Base-by-base conservation (phyloP, 2,329 filamentous ascomycete species). In the Fusarium sp. region DNA sequence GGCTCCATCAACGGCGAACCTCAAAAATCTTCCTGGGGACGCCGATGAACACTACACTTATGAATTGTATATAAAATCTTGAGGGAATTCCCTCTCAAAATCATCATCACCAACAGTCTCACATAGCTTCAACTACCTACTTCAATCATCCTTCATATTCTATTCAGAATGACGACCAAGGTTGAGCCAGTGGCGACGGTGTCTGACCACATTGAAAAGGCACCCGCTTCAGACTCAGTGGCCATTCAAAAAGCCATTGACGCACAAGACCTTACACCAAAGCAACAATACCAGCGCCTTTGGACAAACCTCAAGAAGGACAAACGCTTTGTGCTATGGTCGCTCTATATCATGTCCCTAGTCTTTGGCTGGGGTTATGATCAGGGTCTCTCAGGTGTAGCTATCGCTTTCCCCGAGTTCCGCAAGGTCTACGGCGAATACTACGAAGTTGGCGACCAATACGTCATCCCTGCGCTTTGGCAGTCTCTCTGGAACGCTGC, bases 401-500 rank as follows among this genome's bases (percentile, higher is more conserved):
- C 77, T 4, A 76, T 80, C 18, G 77, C 77, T 3, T 80, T 79
- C 9, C 77, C 77, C 0, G 75, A 79, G 35, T 79, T 80, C 16
- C 64, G 76, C 33, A 74, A 78, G 52, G 74, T 68, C 2, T 79
- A 79, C 18, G 78, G 78, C 12, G 67, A 79, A 16, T 79, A 78
- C 50, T 79, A 77, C 24, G 61, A 68, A 0, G 67, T 71, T 2
- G 77, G 74, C 6, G 73, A 76, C 26, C 71, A 74, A 31, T 76
- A 62, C 48, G 73, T 79, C 9, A 79, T 80, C 35, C 77, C 78
- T 0, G 77, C 79, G 3, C 72, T 79, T 0, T 80, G 77, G 77
- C 77, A 80, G 57, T 78, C 77, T 42, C 74, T 80, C 10, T 79
- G 78, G 78, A 80, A 79, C 49, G 77, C 78, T 6, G 78, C 77